Evolutionary conservation across 345 rosid genomes (phyloP), one percentile per base, ranked within the genome.

Genomic region (Populus ilicifolia): DNA sequence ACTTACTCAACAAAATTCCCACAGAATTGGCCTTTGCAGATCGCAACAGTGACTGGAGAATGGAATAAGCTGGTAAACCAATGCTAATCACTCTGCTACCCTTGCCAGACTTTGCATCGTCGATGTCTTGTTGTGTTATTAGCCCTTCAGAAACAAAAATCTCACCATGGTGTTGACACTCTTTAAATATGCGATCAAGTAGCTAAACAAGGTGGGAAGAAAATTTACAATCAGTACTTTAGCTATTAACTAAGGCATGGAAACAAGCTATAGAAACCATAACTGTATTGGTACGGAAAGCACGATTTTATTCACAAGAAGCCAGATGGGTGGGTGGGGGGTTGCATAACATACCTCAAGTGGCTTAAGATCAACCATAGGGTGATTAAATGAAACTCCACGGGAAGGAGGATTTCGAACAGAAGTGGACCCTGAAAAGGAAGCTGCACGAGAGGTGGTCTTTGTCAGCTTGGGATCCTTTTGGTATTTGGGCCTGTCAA

Each of bases 11-110:
- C 82, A 96, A 82, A 76, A 96, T 81, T 74, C 98, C 98, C 1
- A 70, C 41, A 44, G 89, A 90, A 73, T 89, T 88, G 74, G 87
- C 84, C 80, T 88, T 88, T 43, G 75, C 90, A 0, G 99, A 96
- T 43, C 86, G 89, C 75, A 93, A 48, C 43, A 96, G 87, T 54
- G 83, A 76, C 78, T 88, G 89, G 38, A 92, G 94, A 75, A 92
- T 84, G 80, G 94, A 89, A 82, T 92, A 94, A 75, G 98, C 94
- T 1, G 97, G 99, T 77, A 96, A 85, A 29, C 99, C 98, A n/a
- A 86, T 76, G 85, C 91, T 89, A 41, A 96, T 82, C 74, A 94
- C 95, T 48, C 71, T 82, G 64, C 95, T 84, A 70, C 94, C 90
- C 48, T 84, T 88, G 16, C 75, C 85, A 38, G 92, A 88, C 77